These are phyloP conservation scores for Termitomyces heimii DNA, from an alignment of 768 basidiomycete genomes.

Conservation along the genomic window DNA sequence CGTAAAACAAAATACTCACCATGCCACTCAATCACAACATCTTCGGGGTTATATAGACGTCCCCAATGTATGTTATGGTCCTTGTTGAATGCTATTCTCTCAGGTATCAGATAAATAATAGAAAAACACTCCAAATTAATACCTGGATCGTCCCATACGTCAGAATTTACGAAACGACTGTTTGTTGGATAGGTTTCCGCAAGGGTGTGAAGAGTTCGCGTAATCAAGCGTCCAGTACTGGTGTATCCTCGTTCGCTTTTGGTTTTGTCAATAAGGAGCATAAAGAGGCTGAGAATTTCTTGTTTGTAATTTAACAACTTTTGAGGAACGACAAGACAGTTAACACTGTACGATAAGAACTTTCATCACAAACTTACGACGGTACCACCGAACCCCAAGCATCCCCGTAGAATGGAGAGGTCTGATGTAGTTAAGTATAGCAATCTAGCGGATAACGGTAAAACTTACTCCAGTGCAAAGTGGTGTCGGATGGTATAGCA, in stretches of 20 bases:
- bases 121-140: slow-evolving; percentile 13
- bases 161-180: slow-evolving; percentile 72
- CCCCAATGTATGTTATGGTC: slow-evolving; percentile 76
- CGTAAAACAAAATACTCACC: slow-evolving; percentile 31
- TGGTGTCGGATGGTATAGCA: slow-evolving; percentile 78
- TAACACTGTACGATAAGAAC: neutral
- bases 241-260: slow-evolving; percentile 88
- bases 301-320: slow-evolving; percentile 71
- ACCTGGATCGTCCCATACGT: slow-evolving; percentile 79
- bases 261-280: slow-evolving; percentile 68
- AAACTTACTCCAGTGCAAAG: slow-evolving; percentile 85
- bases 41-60: slow-evolving; percentile 65
- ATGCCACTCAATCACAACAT: slow-evolving; percentile 88
- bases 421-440: slow-evolving; percentile 34
- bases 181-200: slow-evolving; percentile 74
- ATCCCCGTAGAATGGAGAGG: slow-evolving; percentile 76
- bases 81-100: slow-evolving; percentile 48
- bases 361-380: slow-evolving; percentile 35
- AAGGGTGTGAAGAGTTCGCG: slow-evolving; percentile 69
- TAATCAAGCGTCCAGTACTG: slow-evolving; percentile 71
- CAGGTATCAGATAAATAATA: slow-evolving; percentile 9
- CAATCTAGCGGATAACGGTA: neutral
- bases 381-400: slow-evolving; percentile 67
- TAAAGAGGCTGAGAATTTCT: slow-evolving; percentile 56
- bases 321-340: neutral